Base-by-base conservation (phyloP, 495 filamentous ascomycete species). In the Penicillium antarcticum region DNA sequence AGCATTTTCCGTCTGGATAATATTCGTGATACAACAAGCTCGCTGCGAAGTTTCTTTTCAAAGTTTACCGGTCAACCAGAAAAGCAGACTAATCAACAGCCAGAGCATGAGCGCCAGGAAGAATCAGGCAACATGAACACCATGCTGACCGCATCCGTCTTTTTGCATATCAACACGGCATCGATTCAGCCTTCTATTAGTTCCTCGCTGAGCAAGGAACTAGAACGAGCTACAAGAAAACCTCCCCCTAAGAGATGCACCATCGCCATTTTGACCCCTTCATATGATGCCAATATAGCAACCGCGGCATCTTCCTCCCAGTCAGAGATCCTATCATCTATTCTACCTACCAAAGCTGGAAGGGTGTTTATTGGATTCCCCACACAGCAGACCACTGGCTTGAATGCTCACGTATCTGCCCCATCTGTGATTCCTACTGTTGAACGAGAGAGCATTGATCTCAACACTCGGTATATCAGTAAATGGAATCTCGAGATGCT, bases 401-500 rank as follows among this genome's bases (percentile, higher is more conserved):
- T 92, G 11, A 88, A 91, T 29, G 88, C 91, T 58, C 95, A 99
- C 70, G 87, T 99, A n/a, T 96, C 91, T n/a, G 95, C 95, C 1
- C 92, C 92, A 6, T 96, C 92, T 13, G 86, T 97, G 34, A 97
- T 99, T 54, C 95, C 95, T 3, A 99, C 95, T 0, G 95, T 97
- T n/a, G 95, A 99, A 72, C 83, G 95, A 48, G 95, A 99, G 67
- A 91, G 87, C 43, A 95, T 97, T 38, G 95, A 99, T 63, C 77
- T 99, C 45, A 97, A 97, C 69, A 94, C 95, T 37, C 85, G 91
- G 41, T 91, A 87, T 73, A 91, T 99, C 17, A 86, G 88, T 36
- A 88, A 84, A 26, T 99, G 95, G 95, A 99, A 99, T 63, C 71
- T 86, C n/a, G 95, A 97, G 63, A 88, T 99, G 83, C 73, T 99